These are phyloP conservation scores for Rhodotorula sp. DNA, from an alignment of 1,284 basidiomycete genomes.

Conservation along the genomic window DNA sequence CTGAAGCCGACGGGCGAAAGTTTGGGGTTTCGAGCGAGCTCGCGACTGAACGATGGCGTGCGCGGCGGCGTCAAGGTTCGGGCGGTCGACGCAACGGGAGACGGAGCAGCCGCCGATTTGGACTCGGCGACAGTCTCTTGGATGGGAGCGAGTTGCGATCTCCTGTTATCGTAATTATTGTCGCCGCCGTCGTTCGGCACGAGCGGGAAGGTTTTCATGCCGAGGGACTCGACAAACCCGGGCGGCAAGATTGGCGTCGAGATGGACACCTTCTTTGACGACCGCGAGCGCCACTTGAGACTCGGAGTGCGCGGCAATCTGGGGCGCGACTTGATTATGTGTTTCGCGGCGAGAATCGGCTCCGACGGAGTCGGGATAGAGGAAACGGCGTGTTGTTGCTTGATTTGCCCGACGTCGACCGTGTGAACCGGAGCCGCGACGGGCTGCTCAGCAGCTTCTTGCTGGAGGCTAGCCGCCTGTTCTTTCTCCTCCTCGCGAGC, in stretches of 20 bases:
- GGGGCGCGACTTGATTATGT: background rate
- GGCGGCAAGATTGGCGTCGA: constrained; percentile 38
- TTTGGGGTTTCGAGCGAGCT: background rate
- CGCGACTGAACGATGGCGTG: background rate
- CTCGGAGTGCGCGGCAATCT: constrained; percentile 5
- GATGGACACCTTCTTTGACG: constrained; percentile 26
- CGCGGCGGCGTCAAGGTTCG: background rate
- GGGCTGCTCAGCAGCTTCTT: background rate
- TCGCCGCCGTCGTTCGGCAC: constrained; percentile 18
- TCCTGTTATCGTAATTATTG: background rate
- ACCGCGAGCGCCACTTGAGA: constrained; percentile 17
- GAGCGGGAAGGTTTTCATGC: constrained; percentile 38
- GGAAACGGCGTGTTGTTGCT: background rate
- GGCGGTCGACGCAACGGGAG: too few species aligned
- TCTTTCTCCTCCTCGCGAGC: background rate
- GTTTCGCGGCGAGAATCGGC: constrained; percentile 1
- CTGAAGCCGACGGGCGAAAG: background rate
- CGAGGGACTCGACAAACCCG: constrained; percentile 40
- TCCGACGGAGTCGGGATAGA: background rate
- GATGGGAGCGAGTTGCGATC: background rate
- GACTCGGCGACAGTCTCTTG: too few species aligned
- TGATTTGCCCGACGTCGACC: constrained; percentile 2
- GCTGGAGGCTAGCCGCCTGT: background rate
- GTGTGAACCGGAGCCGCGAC: constrained; percentile 2
- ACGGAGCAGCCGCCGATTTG: too few species aligned